Conservation (phyloP, 306 rosid genomes). For the Vigna radiata region DNA sequence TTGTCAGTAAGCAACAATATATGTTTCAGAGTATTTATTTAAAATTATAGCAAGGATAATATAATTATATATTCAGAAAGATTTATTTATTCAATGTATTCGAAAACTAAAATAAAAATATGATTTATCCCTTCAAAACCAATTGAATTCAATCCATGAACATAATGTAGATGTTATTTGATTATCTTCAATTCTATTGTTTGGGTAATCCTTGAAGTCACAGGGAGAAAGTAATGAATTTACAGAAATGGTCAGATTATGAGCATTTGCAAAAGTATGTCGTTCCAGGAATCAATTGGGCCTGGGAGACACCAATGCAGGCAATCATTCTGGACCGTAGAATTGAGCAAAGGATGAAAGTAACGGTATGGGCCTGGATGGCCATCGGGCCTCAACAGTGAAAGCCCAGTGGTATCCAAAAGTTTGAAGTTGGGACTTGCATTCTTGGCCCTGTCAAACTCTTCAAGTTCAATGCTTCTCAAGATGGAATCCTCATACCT, state of each 20-base stretch:
- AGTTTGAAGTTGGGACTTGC: slow-evolving; percentile 50
- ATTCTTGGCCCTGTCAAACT: slow-evolving; percentile 52
- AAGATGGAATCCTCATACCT: slow-evolving; percentile 53
- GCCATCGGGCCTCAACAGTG: slow-evolving; percentile 83
- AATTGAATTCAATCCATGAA: background rate
- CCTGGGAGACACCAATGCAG: slow-evolving; percentile 82
- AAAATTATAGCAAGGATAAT: background rate
- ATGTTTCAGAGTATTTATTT: too few species aligned
- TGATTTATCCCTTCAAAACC: background rate
- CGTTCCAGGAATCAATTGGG: slow-evolving; percentile 94
- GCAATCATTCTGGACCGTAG: slow-evolving; percentile 47
- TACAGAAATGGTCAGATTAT: background rate
- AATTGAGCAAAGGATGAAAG: slow-evolving; percentile 67
- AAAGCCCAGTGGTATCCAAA: slow-evolving; percentile 69
- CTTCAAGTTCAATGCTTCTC: slow-evolving; percentile 73
- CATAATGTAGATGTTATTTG: background rate
- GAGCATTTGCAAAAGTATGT: slow-evolving; percentile 68
- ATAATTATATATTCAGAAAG: background rate
- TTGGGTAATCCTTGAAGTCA: background rate
- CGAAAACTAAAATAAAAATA: background rate
- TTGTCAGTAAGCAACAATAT: too few species aligned
- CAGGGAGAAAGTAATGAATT: background rate
- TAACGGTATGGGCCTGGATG: slow-evolving; percentile 85
- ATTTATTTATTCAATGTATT: background rate
- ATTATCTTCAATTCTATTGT: background rate